Conservation (phyloP, 2,329 filamentous ascomycete genomes). For the Botrytis fabae region DNA sequence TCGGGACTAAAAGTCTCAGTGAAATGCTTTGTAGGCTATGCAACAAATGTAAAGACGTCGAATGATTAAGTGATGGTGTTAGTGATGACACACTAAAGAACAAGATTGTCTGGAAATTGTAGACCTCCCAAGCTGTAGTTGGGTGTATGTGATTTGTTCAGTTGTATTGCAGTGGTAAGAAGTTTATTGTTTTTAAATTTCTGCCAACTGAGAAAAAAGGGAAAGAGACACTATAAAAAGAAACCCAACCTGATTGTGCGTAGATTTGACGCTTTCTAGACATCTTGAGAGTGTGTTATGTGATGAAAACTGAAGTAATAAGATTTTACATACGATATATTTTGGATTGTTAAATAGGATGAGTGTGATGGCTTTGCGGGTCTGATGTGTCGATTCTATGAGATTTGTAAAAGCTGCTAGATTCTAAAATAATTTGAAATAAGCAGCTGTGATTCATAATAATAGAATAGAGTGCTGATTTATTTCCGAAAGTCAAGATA, state of each 20-base stretch:
- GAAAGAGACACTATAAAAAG: too few relatives aligned
- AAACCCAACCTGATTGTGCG: neutral
- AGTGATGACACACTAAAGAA: neutral
- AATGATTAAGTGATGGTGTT: neutral
- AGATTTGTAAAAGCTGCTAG: neutral
- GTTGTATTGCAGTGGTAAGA: neutral
- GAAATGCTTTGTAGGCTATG: neutral
- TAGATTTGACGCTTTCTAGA: neutral
- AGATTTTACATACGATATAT: too few relatives aligned
- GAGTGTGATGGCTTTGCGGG: too few relatives aligned
- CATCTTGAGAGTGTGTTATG: too few relatives aligned
- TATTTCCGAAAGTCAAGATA: neutral
- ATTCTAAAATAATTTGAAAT: neutral
- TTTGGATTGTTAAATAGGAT: too few relatives aligned
- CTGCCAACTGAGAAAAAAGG: neutral
- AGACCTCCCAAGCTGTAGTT: rapidly evolving
- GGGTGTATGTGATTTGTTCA: neutral
- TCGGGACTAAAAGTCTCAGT: neutral
- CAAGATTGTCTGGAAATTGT: neutral
- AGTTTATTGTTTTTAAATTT: neutral
- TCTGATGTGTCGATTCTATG: neutral
- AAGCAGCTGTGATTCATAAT: neutral
- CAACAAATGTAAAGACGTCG: neutral
- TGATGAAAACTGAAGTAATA: too few relatives aligned
- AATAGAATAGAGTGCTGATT: neutral